Evolutionary conservation across 345 rosid genomes (phyloP).

Genomic region (Bretschneidera sinensis): DNA sequence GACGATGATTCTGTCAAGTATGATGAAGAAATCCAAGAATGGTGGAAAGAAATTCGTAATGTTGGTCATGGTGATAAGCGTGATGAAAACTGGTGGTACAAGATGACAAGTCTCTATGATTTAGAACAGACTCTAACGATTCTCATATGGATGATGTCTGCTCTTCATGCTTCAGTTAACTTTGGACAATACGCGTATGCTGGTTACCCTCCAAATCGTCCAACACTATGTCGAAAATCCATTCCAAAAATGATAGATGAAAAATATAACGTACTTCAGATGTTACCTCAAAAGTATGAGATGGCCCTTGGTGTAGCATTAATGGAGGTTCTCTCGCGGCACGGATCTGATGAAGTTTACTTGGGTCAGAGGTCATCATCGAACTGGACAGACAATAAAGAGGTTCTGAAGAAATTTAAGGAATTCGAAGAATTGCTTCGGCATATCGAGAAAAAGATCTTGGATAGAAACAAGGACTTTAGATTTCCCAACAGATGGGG

Average conservation of each 20-base stretch:
- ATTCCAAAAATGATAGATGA: conserved; percentile 60
- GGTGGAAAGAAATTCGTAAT: conserved; percentile 51
- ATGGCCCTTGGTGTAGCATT: conserved; percentile 37
- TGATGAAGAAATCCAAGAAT: conserved; percentile 46
- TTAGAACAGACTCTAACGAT: not conserved
- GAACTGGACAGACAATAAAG: conserved; percentile 41
- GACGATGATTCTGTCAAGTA: conserved; percentile 25
- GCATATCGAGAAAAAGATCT: too few relatives aligned
- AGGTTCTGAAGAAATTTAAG: conserved; percentile 27
- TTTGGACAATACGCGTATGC: conserved; percentile 50
- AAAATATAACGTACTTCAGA: conserved; percentile 33
- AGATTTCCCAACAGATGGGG: conserved; percentile 44
- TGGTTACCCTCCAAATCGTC: conserved; percentile 55
- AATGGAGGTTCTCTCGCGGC: conserved; percentile 43
- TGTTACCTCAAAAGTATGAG: conserved; percentile 43
- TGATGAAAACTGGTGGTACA: conserved; percentile 20
- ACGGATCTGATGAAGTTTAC: conserved; percentile 43
- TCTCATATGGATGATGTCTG: conserved; percentile 56
- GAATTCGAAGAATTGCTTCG: conserved; percentile 32
- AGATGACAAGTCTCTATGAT: not conserved
- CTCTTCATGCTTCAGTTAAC: conserved; percentile 49
- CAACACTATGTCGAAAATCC: conserved; percentile 36
- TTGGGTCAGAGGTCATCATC: conserved; percentile 39
- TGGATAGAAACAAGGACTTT: too few relatives aligned
- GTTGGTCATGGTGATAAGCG: conserved; percentile 45